Evolutionary conservation across 2,329 filamentous ascomycete genomes (phyloP), one percentile per base, ranked within the genome.

Genomic region (Trichoderma brevicompactum): DNA sequence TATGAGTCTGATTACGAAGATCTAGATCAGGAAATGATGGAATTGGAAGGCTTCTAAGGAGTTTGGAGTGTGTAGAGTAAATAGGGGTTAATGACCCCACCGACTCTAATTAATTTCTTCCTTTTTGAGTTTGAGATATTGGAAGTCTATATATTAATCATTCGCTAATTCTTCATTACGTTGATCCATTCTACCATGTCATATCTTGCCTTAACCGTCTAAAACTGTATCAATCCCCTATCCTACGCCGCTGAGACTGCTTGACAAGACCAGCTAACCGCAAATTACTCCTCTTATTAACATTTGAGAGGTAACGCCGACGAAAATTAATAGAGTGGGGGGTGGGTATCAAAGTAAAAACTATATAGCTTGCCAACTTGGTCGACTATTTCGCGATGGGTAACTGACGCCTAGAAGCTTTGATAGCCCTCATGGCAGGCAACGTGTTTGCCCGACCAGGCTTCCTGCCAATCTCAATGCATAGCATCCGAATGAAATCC

Each of bases 401-500:
- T 62, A 73, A 64, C 46, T 75, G 64, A 43, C 80, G 76, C 72
- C 82, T 85, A 1, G 76, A 73, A 7, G 76, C 73, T 75, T 89
- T 90, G 7, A 82, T 77, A 10, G 86, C 87, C 69, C 84, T 82
- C 81, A 90, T 85, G 7, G 80, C 81, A 1, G 82, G 82, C 54
- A 90, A 71, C 0, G 85, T 83, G 68, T 85, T 77, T 3, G 84
- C 81, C 70, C 85, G 87, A 0, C 94, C 94, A 5, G 87, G 85
- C 70, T 83, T 83, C 68, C 94, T 82, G 3, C 94, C 94, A 70
- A 96, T 88, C 78, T 99, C 95, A 38, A 94, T 82, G 49, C 96
- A 96, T 56, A 98, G 79, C 81, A 98, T 89, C 50, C 94, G 82
- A n/a, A 96, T 89, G 75, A 99, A 94, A 74, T 98, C 95, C 34